Conservation (phyloP, 495 filamentous ascomycete genomes). For the Neurospora tetrasperma region DNA sequence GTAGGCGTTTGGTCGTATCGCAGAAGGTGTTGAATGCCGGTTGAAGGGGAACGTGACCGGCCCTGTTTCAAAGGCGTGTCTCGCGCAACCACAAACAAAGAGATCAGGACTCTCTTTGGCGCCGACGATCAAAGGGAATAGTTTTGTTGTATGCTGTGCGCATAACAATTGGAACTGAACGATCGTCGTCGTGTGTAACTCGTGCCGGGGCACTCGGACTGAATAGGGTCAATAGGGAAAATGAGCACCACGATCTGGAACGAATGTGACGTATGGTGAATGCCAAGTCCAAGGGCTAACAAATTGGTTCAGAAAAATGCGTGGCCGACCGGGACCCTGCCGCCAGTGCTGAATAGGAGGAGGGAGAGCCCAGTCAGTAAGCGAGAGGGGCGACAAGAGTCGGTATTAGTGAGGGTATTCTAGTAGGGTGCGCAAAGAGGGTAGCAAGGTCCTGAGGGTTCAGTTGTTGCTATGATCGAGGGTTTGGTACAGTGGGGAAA, state of each 20-base stretch:
- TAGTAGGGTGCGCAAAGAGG: not conserved
- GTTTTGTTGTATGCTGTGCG: not conserved
- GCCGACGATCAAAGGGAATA: not conserved
- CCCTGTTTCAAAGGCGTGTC: not conserved
- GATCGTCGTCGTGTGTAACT: not conserved
- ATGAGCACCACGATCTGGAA: constrained; percentile 2
- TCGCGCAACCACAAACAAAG: not conserved
- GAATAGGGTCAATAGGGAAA: not conserved
- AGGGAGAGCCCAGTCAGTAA: not conserved
- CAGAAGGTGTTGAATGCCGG: not conserved
- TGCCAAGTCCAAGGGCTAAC: constrained; percentile 4
- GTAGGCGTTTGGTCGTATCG: not conserved
- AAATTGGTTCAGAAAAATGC: not conserved
- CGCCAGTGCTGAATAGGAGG: not conserved
- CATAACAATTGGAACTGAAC: not conserved
- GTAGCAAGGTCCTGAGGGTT: not conserved
- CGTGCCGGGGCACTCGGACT: not conserved
- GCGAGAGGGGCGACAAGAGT: not conserved
- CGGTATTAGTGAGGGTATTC: not conserved
- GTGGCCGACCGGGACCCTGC: not conserved
- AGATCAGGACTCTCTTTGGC: not conserved
- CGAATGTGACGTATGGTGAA: constrained; percentile 10
- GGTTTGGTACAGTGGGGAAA: not conserved
- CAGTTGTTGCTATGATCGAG: not conserved
- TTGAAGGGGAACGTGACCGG: not conserved